A percentile compares a stretch with the other conserved stretches of the same genome.
Conservation (phyloP, 1,284 basidiomycete species). For the Sporisorium scitamineum region DNA sequence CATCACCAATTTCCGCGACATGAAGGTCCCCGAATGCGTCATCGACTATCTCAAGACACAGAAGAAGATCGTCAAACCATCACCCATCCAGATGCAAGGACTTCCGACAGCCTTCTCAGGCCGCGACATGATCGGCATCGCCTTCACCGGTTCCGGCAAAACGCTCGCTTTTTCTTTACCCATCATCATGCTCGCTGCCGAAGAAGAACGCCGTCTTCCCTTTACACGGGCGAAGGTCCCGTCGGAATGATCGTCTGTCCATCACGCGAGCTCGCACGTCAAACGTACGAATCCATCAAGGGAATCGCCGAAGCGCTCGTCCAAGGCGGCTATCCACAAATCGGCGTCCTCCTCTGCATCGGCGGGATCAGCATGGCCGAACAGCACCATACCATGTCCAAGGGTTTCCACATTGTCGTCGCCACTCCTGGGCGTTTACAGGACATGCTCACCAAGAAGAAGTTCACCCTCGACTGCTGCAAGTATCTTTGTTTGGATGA, state of each 20-base stretch:
- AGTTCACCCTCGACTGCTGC: constrained; percentile 84
- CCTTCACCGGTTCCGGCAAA: constrained; percentile 72
- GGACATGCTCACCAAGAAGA: constrained; percentile 83
- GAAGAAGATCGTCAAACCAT: constrained; percentile 82
- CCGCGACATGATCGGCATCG: constrained; percentile 72
- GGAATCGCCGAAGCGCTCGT: constrained; percentile 85
- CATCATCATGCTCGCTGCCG: constrained; percentile 76
- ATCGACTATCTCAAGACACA: constrained; percentile 85
- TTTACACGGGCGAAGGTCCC: constrained; percentile 94
- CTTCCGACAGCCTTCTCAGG: constrained; percentile 82
- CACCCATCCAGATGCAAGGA: constrained; percentile 97
- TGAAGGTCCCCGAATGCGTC: constrained; percentile 92
- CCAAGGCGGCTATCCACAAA: constrained; percentile 84
- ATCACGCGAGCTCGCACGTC: constrained; percentile 71
- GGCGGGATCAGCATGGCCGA: constrained; percentile 98
- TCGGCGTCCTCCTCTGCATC: constrained; percentile 84
- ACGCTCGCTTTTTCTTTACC: constrained; percentile 71
- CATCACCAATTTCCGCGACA: constrained; percentile 92
- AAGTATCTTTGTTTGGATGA: constrained; percentile 96
- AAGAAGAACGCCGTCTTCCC: constrained; percentile 90
- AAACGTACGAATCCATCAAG: constrained; percentile 94
- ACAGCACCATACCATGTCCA: constrained; percentile 87
- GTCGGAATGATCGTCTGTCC: constrained; percentile 90
- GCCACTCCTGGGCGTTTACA: constrained; percentile 75
- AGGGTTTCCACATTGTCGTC: constrained; percentile 94